These are phyloP conservation scores for Pichia nakasei DNA, from an alignment of 805 yeast species.

Conservation along the genomic window DNA sequence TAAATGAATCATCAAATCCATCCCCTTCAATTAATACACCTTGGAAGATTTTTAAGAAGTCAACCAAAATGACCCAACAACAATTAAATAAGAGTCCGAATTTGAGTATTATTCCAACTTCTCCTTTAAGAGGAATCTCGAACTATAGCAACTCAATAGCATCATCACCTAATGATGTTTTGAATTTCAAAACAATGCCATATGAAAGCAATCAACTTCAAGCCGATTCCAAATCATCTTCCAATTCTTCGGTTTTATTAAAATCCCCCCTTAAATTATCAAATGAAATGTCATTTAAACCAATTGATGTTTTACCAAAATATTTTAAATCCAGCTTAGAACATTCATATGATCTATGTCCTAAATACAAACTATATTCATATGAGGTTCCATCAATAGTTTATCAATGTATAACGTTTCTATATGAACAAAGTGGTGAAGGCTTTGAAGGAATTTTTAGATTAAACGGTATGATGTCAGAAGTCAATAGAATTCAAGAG, in stretches of 20 bases:
- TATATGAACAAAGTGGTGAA: slow-evolving; percentile 60
- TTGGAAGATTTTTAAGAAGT: slow-evolving; percentile 8
- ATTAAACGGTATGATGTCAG: slow-evolving; percentile 77
- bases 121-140: not conserved
- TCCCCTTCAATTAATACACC: slow-evolving; percentile 5
- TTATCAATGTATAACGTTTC: slow-evolving; percentile 61
- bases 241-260: not conserved
- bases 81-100: slow-evolving; percentile 1
- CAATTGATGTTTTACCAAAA: slow-evolving; percentile 16
- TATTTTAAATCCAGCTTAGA: slow-evolving; percentile 59
- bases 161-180: slow-evolving; percentile 12
- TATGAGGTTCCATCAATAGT: slow-evolving; percentile 64
- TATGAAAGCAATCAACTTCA: slow-evolving; percentile 19
- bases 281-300: slow-evolving; percentile 6
- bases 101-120: slow-evolving; percentile 1
- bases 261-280: slow-evolving; percentile 6
- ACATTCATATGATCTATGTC: slow-evolving; percentile 44
- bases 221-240: not conserved
- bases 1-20: not conserved
- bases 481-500: slow-evolving; percentile 60
- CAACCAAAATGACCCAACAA: not conserved
- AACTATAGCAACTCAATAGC: slow-evolving; percentile 1
- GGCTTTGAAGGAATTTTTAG: slow-evolving; percentile 88
- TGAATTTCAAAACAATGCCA: slow-evolving; percentile 28
- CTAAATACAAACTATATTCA: slow-evolving; percentile 33